Base-by-base conservation (phyloP, 2,329 filamentous ascomycete species). In the Sordariomycetes sp. region DNA sequence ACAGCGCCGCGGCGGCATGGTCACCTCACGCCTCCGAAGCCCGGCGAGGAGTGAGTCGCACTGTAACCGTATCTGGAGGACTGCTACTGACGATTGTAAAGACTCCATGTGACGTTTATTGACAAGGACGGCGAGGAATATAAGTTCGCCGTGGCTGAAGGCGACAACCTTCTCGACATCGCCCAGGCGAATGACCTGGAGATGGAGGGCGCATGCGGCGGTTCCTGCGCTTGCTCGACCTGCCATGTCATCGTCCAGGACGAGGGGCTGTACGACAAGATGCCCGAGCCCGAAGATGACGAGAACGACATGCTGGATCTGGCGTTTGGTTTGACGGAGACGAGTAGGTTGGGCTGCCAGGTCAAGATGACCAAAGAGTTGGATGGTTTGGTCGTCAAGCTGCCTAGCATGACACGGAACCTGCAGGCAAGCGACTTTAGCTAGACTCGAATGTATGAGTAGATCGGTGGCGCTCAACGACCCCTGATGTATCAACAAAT, bases 191-290 rank as follows among this genome's bases (percentile, higher is more conserved):
- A 96, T 58, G 90, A 96, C 52, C 67, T 98, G 27, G 92, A 98
- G 58, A 96, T 98, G 90, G 92, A 98, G 68, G 88, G 92, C 41
- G 92, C 92, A 10, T 98, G 92, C 53, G 92, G 92, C 46, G 92
- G 87, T 16, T 92, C 85, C 21, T 94, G 87, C 60, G 87, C 87
- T 35, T 94, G 87, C 64, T 92, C 84, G 37, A 94, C 87, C 6
- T 94, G 87, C 64, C 87, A 94, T 61, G 81, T 94, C 37, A 87
- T 94, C 41, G 83, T 94, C 24, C 60, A 75, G 38, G 77, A 82
- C 49, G 75, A 84, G 29, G 72, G 74, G 5, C 72, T 77, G 58
- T 90, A 82, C 61, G 82, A 90, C 45, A 76, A 74, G 59, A 86
- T 88, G 66, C 72, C 78, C 46, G 82, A 86, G 56, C 79, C 82